Conservation (phyloP, 1,139 yeast genomes). For the Waltiozyma solani region DNA sequence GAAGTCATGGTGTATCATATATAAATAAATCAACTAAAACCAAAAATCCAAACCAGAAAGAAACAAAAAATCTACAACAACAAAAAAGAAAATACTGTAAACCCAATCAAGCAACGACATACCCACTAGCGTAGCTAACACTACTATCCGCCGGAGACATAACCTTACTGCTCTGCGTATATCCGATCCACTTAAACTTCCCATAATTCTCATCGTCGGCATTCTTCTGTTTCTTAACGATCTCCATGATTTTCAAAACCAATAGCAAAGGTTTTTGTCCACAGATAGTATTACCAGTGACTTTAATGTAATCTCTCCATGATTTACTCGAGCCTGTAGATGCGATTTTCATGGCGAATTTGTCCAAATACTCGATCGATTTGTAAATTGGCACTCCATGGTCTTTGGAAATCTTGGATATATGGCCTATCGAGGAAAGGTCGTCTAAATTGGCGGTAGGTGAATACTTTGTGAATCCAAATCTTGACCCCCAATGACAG, state of each 20-base stretch:
- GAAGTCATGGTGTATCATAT: too few relatives aligned
- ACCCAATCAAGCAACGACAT: constrained; percentile 33
- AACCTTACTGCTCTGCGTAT: constrained; percentile 67
- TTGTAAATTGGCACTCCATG: constrained; percentile 40
- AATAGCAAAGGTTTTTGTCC: constrained; percentile 80
- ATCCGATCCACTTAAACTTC: constrained; percentile 65
- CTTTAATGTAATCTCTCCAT: constrained; percentile 58
- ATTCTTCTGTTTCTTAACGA: constrained; percentile 12
- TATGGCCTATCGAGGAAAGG: constrained; percentile 9
- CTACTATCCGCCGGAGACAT: constrained; percentile 49
- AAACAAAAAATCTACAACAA: too few relatives aligned
- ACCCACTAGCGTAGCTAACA: constrained; percentile 88
- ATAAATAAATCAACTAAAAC: too few relatives aligned
- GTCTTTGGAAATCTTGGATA: constrained; percentile 18
- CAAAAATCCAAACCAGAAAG: too few relatives aligned
- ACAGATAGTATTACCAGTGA: constrained; percentile 84
- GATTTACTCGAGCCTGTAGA: constrained; percentile 32
- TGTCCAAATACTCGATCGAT: constrained; percentile 67
- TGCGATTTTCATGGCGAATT: constrained; percentile 57
- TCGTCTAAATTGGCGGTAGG: constrained; percentile 19
- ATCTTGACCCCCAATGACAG: constrained; percentile 91
- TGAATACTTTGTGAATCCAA: constrained; percentile 59
- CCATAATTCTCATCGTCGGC: constrained; percentile 15
- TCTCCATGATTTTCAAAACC: constrained; percentile 43
- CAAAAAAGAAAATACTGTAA: too few relatives aligned